Evolutionary conservation across 106 monocot species (phyloP).

Genomic region (Vanilla planifolia): DNA sequence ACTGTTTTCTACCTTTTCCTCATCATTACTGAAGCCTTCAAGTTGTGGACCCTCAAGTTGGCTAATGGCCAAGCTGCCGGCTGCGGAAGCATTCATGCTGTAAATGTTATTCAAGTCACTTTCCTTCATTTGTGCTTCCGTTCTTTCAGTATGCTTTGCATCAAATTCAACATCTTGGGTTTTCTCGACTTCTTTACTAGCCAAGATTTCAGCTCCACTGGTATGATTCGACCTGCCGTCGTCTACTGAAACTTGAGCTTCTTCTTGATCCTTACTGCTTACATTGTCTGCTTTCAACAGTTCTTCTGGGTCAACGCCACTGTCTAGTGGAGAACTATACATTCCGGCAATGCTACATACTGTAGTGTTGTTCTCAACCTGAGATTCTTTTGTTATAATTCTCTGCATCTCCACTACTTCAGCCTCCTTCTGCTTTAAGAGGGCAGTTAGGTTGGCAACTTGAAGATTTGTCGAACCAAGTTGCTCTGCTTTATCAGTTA

Average conservation of each 20-base stretch:
- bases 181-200: background rate
- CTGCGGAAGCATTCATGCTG: too few relatives aligned
- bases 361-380: background rate
- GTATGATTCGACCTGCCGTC: background rate
- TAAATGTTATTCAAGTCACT: conserved; percentile 3
- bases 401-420: conserved; percentile 26
- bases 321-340: background rate
- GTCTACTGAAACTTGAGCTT: background rate
- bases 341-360: background rate
- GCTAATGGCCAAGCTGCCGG: too few relatives aligned
- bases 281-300: conserved; percentile 4
- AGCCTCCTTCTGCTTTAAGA: conserved; percentile 24
- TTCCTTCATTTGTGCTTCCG: background rate
- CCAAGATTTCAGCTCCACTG: background rate
- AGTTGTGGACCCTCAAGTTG: background rate
- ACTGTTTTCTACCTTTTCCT: background rate
- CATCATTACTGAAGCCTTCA: background rate
- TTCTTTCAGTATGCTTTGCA: background rate
- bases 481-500: conserved; percentile 19
- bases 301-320: background rate
- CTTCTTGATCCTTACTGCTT: conserved; percentile 3
- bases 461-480: conserved; percentile 4
- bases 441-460: conserved; percentile 17
- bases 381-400: background rate
- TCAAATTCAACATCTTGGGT: background rate